phyloP scores from a whole-genome alignment of 2,329 filamentous ascomycete genomes.

The Exophiala bonariae region DNA sequence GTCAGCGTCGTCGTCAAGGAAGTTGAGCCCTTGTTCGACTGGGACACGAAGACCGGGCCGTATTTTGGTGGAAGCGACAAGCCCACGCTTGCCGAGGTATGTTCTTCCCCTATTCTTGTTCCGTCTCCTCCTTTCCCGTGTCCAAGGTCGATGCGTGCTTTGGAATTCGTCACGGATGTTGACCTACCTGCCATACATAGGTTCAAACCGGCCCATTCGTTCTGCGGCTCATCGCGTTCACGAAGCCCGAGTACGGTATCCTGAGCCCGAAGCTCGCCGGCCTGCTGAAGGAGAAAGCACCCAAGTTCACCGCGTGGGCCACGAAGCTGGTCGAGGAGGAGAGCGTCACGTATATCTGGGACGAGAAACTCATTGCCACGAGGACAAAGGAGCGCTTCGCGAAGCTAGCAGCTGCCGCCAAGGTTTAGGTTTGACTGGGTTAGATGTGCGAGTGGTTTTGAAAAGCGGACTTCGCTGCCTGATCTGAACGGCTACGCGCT shows the following conservation, averaged over 20 bases:
- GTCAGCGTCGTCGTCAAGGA: slow-evolving; percentile 64
- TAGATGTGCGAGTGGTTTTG: too few species aligned
- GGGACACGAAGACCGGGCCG: slow-evolving; percentile 36
- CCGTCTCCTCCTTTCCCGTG: too few species aligned
- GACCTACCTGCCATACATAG: slow-evolving; percentile 40
- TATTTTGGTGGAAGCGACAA: slow-evolving; percentile 65
- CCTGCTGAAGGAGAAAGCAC: slow-evolving; percentile 45
- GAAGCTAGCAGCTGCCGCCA: slow-evolving; percentile 5
- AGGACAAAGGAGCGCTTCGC: slow-evolving; percentile 9
- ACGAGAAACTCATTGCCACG: slow-evolving; percentile 49
- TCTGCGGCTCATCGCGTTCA: slow-evolving; percentile 57
- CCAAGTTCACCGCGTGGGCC: slow-evolving; percentile 64
- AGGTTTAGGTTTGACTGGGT: too few species aligned
- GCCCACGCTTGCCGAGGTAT: slow-evolving; percentile 73
- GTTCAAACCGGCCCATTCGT: slow-evolving; percentile 67
- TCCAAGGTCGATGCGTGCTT: too few species aligned
- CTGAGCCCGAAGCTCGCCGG: slow-evolving; percentile 48
- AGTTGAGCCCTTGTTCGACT: slow-evolving; percentile 66
- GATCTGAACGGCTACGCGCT: too few species aligned
- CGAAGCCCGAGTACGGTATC: slow-evolving; percentile 47
- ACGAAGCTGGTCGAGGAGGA: slow-evolving; percentile 59
- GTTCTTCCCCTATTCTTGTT: slow-evolving; percentile 27
- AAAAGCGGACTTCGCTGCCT: too few species aligned
- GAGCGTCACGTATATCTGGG: slow-evolving; percentile 65
- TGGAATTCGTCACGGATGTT: too few species aligned